Conservation (phyloP, 768 basidiomycete genomes). For the Lentinula raphanica region DNA sequence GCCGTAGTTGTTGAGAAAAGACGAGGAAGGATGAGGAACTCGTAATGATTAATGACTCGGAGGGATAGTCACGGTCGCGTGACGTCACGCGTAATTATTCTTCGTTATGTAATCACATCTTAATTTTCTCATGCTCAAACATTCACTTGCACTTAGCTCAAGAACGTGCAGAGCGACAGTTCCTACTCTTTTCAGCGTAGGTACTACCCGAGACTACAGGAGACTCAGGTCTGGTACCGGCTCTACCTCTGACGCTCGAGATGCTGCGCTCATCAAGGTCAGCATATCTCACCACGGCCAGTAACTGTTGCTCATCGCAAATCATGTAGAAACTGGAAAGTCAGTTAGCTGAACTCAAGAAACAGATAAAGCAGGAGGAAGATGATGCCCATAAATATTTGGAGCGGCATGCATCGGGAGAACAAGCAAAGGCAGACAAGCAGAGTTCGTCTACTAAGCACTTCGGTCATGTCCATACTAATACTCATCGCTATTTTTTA, state of each 20-base stretch:
- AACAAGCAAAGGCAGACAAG: neutral
- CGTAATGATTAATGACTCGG: too few relatives aligned
- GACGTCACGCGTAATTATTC: neutral
- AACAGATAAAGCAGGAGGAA: constrained; percentile 2
- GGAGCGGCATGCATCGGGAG: neutral
- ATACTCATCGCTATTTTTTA: neutral
- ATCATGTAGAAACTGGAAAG: neutral
- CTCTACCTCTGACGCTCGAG: constrained; percentile 3
- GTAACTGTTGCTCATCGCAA: neutral
- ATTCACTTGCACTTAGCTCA: neutral
- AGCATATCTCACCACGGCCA: too few relatives aligned
- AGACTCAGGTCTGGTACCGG: constrained; percentile 1
- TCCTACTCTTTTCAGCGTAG: neutral
- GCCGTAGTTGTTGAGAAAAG: neutral
- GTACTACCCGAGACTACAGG: neutral
- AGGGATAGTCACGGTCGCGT: neutral
- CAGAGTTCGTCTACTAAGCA: neutral
- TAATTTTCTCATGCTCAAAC: neutral
- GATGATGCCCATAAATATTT: neutral
- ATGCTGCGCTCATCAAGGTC: constrained; percentile 2
- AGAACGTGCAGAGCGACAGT: neutral
- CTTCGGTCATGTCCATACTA: neutral
- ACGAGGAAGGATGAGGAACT: too few relatives aligned
- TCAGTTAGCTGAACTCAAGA: constrained; percentile 4
- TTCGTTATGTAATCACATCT: too few relatives aligned